Conservation (phyloP, 2,329 filamentous ascomycete species). For the Exserohilum turcica region DNA sequence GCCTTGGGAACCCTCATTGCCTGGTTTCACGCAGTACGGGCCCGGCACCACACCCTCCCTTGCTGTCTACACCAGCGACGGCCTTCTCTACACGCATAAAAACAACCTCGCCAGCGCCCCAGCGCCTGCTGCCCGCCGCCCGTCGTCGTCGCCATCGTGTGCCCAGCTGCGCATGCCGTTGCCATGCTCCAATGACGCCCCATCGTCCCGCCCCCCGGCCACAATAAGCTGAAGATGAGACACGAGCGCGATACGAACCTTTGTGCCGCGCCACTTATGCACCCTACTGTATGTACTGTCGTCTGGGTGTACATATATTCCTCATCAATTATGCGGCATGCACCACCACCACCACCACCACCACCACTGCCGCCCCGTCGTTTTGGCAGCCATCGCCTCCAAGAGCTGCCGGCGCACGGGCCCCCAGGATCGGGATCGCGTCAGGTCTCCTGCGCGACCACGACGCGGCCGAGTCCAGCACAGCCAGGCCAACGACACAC, state of each 20-base stretch:
- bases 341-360: too few species aligned
- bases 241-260: constrained; percentile 12
- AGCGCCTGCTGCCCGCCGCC: not conserved
- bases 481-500: constrained; percentile 6
- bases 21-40: constrained; percentile 18
- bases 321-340: constrained; percentile 7
- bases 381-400: constrained; percentile 2
- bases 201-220: constrained; percentile 5
- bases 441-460: constrained; percentile 5
- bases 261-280: constrained; percentile 12
- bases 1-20: constrained; percentile 21
- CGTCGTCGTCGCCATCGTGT: too few species aligned
- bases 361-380: constrained; percentile 4
- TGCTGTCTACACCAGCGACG: not conserved
- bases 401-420: constrained; percentile 1
- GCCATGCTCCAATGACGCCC: not conserved
- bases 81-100: constrained; percentile 4
- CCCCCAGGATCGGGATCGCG: constrained; percentile 5
- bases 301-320: too few species aligned
- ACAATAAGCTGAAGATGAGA: constrained; percentile 13
- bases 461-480: constrained; percentile 2
- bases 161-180: not conserved
- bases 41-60: constrained; percentile 5
- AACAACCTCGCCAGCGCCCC: not conserved
- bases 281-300: not conserved